These are phyloP conservation scores for Chimonanthus salicifolius DNA, from an alignment of 164 flowering plant species.

Conservation along the genomic window DNA sequence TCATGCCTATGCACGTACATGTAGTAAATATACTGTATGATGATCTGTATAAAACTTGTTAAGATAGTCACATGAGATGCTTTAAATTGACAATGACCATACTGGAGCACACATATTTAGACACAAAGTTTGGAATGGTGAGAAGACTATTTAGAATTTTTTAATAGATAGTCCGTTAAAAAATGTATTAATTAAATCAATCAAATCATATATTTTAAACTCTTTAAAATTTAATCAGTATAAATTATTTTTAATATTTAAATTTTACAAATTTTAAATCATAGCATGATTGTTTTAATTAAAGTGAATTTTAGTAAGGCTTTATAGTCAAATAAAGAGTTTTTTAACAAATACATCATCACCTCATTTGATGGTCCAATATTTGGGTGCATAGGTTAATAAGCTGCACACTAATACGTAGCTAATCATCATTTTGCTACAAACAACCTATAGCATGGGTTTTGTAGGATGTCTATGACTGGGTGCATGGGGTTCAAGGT, in stretches of 20 bases:
- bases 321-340: no score
- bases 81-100: not conserved
- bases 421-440: no score
- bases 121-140: not conserved
- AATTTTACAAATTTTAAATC: no score
- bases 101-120: not conserved
- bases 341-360: no score
- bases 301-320: no score
- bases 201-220: not conserved
- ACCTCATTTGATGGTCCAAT: no score
- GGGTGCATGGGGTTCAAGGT: not conserved
- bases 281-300: no score
- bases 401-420: no score
- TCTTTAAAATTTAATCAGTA: not conserved
- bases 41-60: constrained; percentile 34
- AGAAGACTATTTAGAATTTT: not conserved
- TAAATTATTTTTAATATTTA: no score
- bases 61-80: not conserved
- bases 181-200: not conserved
- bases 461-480: not conserved
- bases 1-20: constrained; percentile 23
- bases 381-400: no score
- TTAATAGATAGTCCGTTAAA: no score
- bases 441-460: not conserved
- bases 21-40: constrained; percentile 71